Base-by-base conservation (phyloP, 768 basidiomycete species). In the Amanita fuliginea region DNA sequence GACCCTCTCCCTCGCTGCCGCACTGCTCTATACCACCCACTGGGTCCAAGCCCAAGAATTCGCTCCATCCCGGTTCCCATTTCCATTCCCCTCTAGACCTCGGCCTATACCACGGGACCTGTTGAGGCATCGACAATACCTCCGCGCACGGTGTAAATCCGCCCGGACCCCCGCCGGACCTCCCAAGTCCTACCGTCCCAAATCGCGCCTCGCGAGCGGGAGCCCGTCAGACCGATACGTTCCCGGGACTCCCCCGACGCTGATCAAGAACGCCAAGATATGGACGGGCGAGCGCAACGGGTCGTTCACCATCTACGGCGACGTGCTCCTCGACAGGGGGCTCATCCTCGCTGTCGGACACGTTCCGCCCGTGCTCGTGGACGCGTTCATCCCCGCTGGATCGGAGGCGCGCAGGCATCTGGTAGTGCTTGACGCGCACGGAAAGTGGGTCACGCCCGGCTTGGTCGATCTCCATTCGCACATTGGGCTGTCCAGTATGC, bases 271-370 rank as follows among this genome's bases (percentile, higher is more conserved):
- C 59, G 86, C 80, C 8, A 79, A 75, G 4, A 74, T 91, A 24
- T 92, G 89, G 89, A 88, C 87, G 2, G 89, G 86, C 0, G 62
- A 66, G 6, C 55, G 70, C 8, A 66, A 74, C 28, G 86, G 86
- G 0, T 65, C 64, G 4, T 75, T 84, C 54, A 59, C 81, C 6
- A 54, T 83, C 8, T 64, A 65, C n/a, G 80, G 79, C 0, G 78
- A 81, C 46, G 60, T 91, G 3, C 64, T 82, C 0, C 59, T 91
- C 11, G 75, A 82, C 51, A 68, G 74, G 44, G 87, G 88, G 0
- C 46, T 90, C 13, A 73, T 90, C 52, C 65, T 73, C 43, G 67
- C 68, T 24, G 66, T 88, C 16, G 81, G 81, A 1, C 57, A 62
- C 32, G 57, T 66, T 10, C 21, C 39, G 6, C 7, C 58, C 13